These are phyloP conservation scores for Leccinum pachyderme DNA, from an alignment of 1,284 basidiomycete species.

Conservation along the genomic window DNA sequence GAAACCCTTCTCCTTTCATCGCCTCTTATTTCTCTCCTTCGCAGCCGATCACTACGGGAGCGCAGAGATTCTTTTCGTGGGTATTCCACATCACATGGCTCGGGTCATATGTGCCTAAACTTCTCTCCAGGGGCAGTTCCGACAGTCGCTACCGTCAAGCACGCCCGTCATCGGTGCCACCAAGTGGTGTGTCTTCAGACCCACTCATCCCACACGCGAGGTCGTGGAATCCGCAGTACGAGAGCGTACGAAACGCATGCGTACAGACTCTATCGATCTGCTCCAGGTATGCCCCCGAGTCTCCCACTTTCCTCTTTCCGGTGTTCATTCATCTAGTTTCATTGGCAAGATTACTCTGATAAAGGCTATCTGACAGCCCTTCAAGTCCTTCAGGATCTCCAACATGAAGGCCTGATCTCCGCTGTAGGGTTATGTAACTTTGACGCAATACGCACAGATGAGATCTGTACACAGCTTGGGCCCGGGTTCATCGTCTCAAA, in stretches of 20 bases:
- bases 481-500: conserved; percentile 73
- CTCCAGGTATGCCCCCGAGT: conserved; percentile 51
- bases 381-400: conserved; percentile 57
- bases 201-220: conserved; percentile 48
- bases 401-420: conserved; percentile 57
- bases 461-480: conserved; percentile 72
- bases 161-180: conserved; percentile 65
- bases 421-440: conserved; percentile 80
- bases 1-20: neutral
- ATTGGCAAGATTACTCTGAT: conserved; percentile 79
- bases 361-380: conserved; percentile 66
- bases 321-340: conserved; percentile 49
- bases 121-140: conserved; percentile 62
- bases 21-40: conserved; percentile 12
- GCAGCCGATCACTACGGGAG: conserved; percentile 81
- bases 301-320: neutral
- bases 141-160: conserved; percentile 41
- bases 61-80: conserved; percentile 74
- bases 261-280: conserved; percentile 56
- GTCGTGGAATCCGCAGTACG: conserved; percentile 63
- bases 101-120: conserved; percentile 7
- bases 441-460: conserved; percentile 68
- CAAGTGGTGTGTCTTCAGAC: conserved; percentile 79
- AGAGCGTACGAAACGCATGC: conserved; percentile 62
- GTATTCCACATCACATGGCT: conserved; percentile 23